Base-by-base conservation (phyloP, 2,329 filamentous ascomycete species). In the Periconia sp. region DNA sequence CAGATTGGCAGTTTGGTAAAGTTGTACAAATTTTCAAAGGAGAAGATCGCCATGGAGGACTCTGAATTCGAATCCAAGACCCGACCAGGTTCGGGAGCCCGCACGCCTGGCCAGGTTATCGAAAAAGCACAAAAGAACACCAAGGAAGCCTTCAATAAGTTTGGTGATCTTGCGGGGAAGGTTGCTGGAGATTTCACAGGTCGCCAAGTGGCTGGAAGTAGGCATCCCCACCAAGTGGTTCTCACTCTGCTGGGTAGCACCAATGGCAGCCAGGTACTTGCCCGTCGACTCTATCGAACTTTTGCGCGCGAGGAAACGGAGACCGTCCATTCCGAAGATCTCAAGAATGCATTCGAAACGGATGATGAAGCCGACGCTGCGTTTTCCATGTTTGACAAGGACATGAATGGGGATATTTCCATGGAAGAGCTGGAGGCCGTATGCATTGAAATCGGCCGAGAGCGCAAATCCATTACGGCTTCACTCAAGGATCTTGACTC, bases 401-500 rank as follows among this genome's bases (percentile, higher is more conserved):
- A 97, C 65, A 85, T 97, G 78, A 97, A 97, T 59, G 93, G 92
- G 3, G 93, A 97, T 66, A 96, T 97, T 47, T 95, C 90, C 0
- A 92, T 96, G 84, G 91, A 96, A 66, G 93, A 97, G 71, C 83
- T 97, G 19, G 92, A 97, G 73, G 86, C 90, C 19, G 92, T 95
- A 20, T 96, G 91, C 74, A 92, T 96, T 48, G 93, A 97, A 69
- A 94, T 97, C 60, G 92, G 93, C 35, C 85, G 93, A 15, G 93
- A 97, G 77, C 90, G 93, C 69, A 97, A 97, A 73, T 91, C 92
- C 8, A 97, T 97, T 62, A 93, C 92, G 0, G 93, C 92, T 1
- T 96, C 92, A 0, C 80, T 97, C 54, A 97, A 97, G 75, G 93
- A 97, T 76, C 79, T 97, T 13, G 93, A 97, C 74, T 95, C 91